phyloP scores from a whole-genome alignment of 768 basidiomycete genomes.

The Nevesoporus exiguus region DNA sequence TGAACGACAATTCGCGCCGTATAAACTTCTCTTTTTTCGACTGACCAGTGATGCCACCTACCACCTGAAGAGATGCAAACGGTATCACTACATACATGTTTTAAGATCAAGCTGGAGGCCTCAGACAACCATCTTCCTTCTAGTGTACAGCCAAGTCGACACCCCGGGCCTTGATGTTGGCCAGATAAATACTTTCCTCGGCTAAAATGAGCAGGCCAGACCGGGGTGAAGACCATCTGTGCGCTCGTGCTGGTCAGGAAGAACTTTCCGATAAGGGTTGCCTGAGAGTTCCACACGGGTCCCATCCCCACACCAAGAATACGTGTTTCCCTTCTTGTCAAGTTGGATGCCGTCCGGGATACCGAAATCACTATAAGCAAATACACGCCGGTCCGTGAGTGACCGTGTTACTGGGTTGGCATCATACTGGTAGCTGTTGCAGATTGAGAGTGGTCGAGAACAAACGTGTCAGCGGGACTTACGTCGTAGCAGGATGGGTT shows the following conservation, averaged over 20 bases:
- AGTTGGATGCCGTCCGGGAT: conserved; percentile 66
- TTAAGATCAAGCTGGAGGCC: too few relatives aligned
- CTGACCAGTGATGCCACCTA: too few relatives aligned
- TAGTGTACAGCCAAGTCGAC: conserved; percentile 9
- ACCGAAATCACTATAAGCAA: conserved; percentile 65
- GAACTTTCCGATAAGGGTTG: conserved; percentile 41
- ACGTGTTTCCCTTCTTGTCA: conserved; percentile 63
- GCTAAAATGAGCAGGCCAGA: conserved; percentile 39
- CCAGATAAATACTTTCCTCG: conserved; percentile 38
- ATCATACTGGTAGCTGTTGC: conserved; percentile 61
- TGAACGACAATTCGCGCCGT: too few relatives aligned
- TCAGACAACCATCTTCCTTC: too few relatives aligned
- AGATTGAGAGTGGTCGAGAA: background rate
- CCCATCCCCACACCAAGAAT: conserved; percentile 63
- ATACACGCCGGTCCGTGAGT: conserved; percentile 60
- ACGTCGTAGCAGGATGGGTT: conserved; percentile 68
- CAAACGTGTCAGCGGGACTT: conserved; percentile 21
- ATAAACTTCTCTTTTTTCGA: too few relatives aligned
- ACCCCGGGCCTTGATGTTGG: conserved; percentile 33
- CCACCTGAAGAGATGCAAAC: too few relatives aligned
- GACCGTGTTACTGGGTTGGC: conserved; percentile 51
- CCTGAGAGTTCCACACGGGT: conserved; percentile 53
- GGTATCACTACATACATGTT: too few relatives aligned
- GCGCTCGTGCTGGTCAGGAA: conserved; percentile 30
- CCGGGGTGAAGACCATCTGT: conserved; percentile 41